Evolutionary conservation across 306 rosid genomes (phyloP).

Genomic region (Ormosia semicastrata): DNA sequence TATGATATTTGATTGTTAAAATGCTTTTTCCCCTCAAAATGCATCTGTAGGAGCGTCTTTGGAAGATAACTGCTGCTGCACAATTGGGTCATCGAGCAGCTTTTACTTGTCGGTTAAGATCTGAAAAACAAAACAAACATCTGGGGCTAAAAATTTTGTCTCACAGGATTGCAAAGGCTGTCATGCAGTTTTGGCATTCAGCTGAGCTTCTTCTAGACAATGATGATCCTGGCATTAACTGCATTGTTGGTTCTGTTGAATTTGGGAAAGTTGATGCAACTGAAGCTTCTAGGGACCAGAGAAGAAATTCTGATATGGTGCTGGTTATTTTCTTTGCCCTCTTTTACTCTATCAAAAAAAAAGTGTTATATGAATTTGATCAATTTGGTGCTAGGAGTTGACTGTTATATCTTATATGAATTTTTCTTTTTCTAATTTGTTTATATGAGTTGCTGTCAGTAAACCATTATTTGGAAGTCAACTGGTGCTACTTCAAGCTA

Average conservation of each 20-base stretch:
- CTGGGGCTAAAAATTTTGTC: constrained; percentile 53
- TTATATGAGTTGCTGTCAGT: not conserved
- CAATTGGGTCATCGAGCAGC: constrained; percentile 58
- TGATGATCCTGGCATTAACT: constrained; percentile 27
- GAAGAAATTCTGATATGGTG: constrained; percentile 33
- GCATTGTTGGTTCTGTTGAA: constrained; percentile 25
- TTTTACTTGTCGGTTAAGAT: constrained; percentile 56
- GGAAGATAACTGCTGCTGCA: constrained; percentile 75
- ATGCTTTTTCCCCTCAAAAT: not conserved
- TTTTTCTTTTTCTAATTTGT: not conserved
- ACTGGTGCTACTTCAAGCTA: not conserved
- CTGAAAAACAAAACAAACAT: constrained; percentile 44
- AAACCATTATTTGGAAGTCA: constrained; percentile 1
- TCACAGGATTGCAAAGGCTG: constrained; percentile 66
- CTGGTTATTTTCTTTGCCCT: constrained; percentile 31
- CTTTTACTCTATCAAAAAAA: not conserved
- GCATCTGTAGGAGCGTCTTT: constrained; percentile 68
- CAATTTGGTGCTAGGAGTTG: constrained; percentile 2
- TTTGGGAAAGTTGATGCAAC: constrained; percentile 34
- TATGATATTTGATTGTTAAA: not conserved
- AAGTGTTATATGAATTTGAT: not conserved
- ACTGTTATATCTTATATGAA: not conserved
- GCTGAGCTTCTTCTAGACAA: constrained; percentile 53
- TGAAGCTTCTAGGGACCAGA: constrained; percentile 37
- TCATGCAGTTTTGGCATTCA: constrained; percentile 78